Percentiles rank a stretch among this genome's conserved stretches.
phyloP scores from a whole-genome alignment of 108 stramenopile genomes.

The Pseudonitzschia multiseries region DNA sequence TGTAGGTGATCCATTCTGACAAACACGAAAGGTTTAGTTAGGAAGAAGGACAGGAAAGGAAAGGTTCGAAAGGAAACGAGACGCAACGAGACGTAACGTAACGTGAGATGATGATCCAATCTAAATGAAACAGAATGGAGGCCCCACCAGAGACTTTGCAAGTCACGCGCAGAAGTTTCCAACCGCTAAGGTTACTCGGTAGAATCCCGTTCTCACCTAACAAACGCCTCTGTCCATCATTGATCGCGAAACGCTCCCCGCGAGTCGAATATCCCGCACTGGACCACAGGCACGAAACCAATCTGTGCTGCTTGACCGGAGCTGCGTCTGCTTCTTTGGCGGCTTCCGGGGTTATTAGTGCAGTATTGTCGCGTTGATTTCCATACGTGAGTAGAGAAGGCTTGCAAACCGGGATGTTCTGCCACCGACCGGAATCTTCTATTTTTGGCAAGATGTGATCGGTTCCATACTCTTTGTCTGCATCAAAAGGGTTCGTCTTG shows the following conservation, averaged over 20 bases:
- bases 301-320: slow-evolving; percentile 50
- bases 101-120: no score
- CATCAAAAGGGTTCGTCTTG: slow-evolving; percentile 46
- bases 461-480: slow-evolving; percentile 65
- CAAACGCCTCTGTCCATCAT: slow-evolving; percentile 75
- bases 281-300: slow-evolving; percentile 86
- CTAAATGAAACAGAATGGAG: background rate
- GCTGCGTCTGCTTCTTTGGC: background rate
- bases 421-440: slow-evolving; percentile 85
- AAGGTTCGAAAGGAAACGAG: background rate
- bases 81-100: no score
- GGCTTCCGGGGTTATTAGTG: slow-evolving; percentile 14
- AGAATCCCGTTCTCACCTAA: background rate
- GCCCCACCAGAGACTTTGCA: background rate
- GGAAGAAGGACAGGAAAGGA: background rate
- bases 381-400: slow-evolving; percentile 52
- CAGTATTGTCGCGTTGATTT: slow-evolving; percentile 15
- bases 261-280: slow-evolving; percentile 76
- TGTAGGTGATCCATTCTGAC: slow-evolving; percentile 78
- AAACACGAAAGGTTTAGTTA: background rate
- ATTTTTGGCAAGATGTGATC: slow-evolving; percentile 70
- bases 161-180: no score
- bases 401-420: slow-evolving; percentile 79
- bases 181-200: no score
- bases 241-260: slow-evolving; percentile 65